These are phyloP conservation scores for Mortierella sp. DNA, from an alignment of 371 early-diverging fungal species.

Conservation along the genomic window DNA sequence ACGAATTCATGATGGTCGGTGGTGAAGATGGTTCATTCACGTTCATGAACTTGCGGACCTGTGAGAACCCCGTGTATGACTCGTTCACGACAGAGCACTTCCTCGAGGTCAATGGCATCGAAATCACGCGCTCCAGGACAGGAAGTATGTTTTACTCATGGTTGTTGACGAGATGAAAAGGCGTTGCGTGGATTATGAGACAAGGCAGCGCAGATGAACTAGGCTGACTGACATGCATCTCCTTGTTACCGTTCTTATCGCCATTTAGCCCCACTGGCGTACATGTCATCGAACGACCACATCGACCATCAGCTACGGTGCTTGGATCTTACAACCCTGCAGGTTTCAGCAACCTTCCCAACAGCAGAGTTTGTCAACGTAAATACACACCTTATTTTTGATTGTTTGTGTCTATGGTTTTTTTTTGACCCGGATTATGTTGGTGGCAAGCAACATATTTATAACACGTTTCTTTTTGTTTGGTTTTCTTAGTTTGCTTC, in stretches of 20 bases:
- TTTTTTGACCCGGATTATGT: not conserved
- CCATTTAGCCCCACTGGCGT: conserved; percentile 47
- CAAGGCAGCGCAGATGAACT: too few species aligned
- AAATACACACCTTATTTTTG: conserved; percentile 23
- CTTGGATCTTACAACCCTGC: conserved; percentile 65
- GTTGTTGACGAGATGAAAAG: not conserved
- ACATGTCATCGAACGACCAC: conserved; percentile 77
- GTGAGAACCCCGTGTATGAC: conserved; percentile 24
- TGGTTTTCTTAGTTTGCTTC: conserved; percentile 72
- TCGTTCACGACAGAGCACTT: conserved; percentile 18
- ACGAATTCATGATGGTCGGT: conserved; percentile 65
- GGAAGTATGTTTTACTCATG: conserved; percentile 36
- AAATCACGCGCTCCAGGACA: conserved; percentile 43
- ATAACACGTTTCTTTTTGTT: too few species aligned
- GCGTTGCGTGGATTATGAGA: too few species aligned
- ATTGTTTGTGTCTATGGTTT: not conserved
- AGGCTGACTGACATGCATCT: not conserved
- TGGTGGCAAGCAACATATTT: not conserved
- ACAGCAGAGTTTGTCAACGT: conserved; percentile 82
- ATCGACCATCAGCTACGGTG: conserved; percentile 70
- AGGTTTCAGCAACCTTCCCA: conserved; percentile 46
- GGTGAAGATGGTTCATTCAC: conserved; percentile 59
- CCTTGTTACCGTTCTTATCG: not conserved
- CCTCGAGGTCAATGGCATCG: conserved; percentile 48
- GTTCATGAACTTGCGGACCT: conserved; percentile 37